phyloP scores from a whole-genome alignment of 176 grass and related monocot genomes.

The Chrysopogon serrulatus region DNA sequence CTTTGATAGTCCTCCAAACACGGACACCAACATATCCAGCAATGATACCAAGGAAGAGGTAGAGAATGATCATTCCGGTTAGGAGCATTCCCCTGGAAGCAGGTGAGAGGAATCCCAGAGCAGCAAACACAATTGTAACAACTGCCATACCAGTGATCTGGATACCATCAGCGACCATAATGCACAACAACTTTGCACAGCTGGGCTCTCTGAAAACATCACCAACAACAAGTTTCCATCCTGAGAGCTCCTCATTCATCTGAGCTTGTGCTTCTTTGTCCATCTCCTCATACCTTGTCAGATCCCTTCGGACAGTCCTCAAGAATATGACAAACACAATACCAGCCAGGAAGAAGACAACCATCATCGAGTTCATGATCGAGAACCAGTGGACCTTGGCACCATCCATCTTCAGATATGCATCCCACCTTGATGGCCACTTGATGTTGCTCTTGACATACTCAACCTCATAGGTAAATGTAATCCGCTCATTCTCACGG shows the following conservation, averaged over 20 bases:
- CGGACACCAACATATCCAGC: constrained; percentile 74
- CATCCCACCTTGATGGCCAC: constrained; percentile 83
- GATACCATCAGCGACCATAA: constrained; percentile 78
- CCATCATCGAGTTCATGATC: constrained; percentile 89
- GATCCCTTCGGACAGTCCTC: constrained; percentile 71
- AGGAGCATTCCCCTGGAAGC: constrained; percentile 88
- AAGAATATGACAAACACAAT: constrained; percentile 87
- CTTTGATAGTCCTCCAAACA: constrained; percentile 82
- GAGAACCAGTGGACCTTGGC: constrained; percentile 89
- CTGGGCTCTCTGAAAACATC: constrained; percentile 84
- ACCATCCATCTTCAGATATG: constrained; percentile 73
- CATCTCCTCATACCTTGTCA: constrained; percentile 79
- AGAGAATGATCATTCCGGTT: constrained; percentile 85
- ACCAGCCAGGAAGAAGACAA: constrained; percentile 80
- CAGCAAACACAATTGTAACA: constrained; percentile 76
- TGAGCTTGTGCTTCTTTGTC: constrained; percentile 78
- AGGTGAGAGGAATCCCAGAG: constrained; percentile 72
- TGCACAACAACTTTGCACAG: constrained; percentile 58
- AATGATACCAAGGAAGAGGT: constrained; percentile 77
- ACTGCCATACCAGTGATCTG: constrained; percentile 82
- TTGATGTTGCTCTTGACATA: constrained; percentile 73
- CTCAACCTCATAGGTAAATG: constrained; percentile 75
- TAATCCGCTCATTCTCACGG: constrained; percentile 55
- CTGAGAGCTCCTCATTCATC: constrained; percentile 87
- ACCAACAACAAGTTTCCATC: constrained; percentile 82